Evolutionary conservation across 192 early-diverging fungal species (phyloP).

Genomic region (Backusella parvicylindrica): DNA sequence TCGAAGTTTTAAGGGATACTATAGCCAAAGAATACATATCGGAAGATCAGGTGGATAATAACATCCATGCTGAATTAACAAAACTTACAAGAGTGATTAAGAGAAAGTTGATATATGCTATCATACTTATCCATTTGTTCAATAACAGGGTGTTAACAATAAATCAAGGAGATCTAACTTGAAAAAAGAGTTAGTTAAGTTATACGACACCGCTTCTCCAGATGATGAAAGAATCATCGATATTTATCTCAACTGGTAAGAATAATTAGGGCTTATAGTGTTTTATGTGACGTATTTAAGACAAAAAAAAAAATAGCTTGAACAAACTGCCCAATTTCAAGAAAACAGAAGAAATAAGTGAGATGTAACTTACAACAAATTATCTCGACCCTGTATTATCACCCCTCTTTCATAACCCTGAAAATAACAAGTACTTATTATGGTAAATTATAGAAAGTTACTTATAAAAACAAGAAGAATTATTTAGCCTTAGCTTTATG

Average conservation of each 20-base stretch:
- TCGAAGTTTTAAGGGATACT: conserved; percentile 1
- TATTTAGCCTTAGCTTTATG: neutral
- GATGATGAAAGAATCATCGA: neutral
- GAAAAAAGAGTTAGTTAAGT: neutral
- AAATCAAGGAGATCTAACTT: neutral
- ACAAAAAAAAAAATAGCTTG: neutral
- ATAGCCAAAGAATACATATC: conserved; percentile 5
- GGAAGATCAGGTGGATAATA: neutral
- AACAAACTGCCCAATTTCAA: neutral
- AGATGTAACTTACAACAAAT: neutral
- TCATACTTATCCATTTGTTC: conserved; percentile 1
- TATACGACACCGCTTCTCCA: neutral
- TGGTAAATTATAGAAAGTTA: neutral
- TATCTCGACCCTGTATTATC: neutral
- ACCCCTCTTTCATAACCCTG: neutral
- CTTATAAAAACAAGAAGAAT: neutral
- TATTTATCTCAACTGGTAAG: conserved; percentile 6
- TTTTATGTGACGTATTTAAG: conserved; percentile 1
- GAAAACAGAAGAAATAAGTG: neutral
- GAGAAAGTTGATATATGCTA: conserved; percentile 4
- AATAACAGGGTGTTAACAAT: neutral
- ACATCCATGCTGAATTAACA: neutral
- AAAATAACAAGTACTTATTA: neutral
- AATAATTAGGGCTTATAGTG: neutral
- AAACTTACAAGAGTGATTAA: conserved; percentile 3